These are phyloP conservation scores for Russula sp. DNA, from an alignment of 768 basidiomycete genomes.

Conservation along the genomic window DNA sequence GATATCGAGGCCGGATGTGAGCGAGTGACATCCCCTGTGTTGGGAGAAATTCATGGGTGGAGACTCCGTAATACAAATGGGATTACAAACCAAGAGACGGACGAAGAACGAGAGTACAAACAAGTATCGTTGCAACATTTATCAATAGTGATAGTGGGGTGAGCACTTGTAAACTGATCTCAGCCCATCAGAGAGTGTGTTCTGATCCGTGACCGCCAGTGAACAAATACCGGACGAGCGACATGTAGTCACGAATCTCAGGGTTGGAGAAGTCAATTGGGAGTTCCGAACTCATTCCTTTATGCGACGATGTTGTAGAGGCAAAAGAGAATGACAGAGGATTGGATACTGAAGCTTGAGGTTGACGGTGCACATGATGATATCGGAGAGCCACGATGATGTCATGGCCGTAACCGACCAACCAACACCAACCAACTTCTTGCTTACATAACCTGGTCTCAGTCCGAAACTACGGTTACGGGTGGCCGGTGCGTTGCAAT, in stretches of 20 bases:
- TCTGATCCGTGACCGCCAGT: not conserved
- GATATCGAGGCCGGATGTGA: constrained; percentile 66
- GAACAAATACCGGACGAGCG: constrained; percentile 48
- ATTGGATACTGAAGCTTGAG: not conserved
- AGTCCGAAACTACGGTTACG: not conserved
- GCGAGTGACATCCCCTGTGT: constrained; percentile 43
- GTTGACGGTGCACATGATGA: not conserved
- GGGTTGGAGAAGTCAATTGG: constrained; percentile 57
- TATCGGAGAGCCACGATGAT: not conserved
- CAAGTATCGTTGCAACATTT: constrained; percentile 63
- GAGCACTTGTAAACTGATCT: constrained; percentile 67
- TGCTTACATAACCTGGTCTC: not conserved
- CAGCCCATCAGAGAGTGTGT: not conserved
- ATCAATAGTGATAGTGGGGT: constrained; percentile 81
- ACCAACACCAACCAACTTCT: no score
- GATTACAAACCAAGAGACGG: constrained; percentile 50
- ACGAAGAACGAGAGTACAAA: constrained; percentile 60
- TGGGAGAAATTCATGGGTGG: not conserved
- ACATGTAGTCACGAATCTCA: constrained; percentile 56
- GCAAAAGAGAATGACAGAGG: not conserved
- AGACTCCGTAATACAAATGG: not conserved
- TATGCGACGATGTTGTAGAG: not conserved
- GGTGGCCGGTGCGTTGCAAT: not conserved
- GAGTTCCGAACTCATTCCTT: constrained; percentile 43
- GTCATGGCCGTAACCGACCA: not conserved